Base-by-base conservation (phyloP, 2,329 filamentous ascomycete genomes). In the Gnomoniopsis smithogilvyi region DNA sequence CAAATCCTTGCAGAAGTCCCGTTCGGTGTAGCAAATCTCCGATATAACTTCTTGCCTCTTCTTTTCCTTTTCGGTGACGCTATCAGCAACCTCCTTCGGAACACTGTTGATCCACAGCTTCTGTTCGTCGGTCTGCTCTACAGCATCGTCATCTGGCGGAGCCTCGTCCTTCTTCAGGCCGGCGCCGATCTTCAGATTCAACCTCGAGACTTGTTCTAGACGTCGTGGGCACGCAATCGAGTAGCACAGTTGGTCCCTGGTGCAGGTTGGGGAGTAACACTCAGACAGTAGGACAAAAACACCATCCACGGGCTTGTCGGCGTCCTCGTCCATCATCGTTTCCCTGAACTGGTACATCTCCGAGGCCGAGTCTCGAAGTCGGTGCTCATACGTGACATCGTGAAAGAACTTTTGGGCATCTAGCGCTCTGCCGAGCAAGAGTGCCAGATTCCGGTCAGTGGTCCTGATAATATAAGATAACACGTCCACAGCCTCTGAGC, bases 71-170 rank as follows among this genome's bases (percentile, higher is more conserved):
- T 99, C 95, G 52, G 87, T 87, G 33, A 97, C 88, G 69, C 88
- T 91, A 66, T 98, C 93, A 0, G 93, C 92, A 59, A 99, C 81
- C 72, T 98, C 95, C 73, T 96, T 95, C 1, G 93, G 91, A 38
- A 99, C 95, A 15, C 93, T 96, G 73, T 98, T 98, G 74, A 99
- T 99, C 95, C 95, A 99, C 41, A 99, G 83, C 74, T 98, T 98
- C 77, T 54, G 95, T 72, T 98, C 93, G 69, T 97, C 92, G 34
- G 89, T 91, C 68, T 95, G 89, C 60, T 93, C 90, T 46, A 73
- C 79, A 63, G 95, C 91, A 66, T 96, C 92, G 68, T 96, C 93
- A 69, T 95, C 70, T 80, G 82, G 71, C 41, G 77, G 77, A 15
- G 79, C 76, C 49, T 82, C 80, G 52, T 84, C 80, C 65, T 83